A percentile compares a stretch with the other conserved stretches of the same genome.
These are phyloP conservation scores for Quercus gilva DNA, from an alignment of 306 rosid species.

Conservation along the genomic window DNA sequence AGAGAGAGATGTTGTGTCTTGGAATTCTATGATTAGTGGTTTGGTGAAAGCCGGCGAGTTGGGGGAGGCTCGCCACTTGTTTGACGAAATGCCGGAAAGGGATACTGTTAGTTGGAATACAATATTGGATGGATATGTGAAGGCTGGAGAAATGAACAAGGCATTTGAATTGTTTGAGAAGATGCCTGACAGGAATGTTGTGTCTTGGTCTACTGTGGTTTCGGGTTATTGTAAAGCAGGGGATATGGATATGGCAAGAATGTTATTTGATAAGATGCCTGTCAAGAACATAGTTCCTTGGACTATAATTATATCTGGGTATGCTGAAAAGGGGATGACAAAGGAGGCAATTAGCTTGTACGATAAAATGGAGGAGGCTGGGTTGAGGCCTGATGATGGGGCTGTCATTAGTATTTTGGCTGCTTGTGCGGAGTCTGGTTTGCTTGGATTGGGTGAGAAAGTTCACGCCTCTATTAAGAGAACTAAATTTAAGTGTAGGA, in stretches of 20 bases:
- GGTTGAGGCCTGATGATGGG: conserved; percentile 61
- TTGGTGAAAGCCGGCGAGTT: conserved; percentile 43
- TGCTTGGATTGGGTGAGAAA: conserved; percentile 64
- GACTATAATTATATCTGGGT: conserved; percentile 82
- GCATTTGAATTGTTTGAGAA: conserved; percentile 62
- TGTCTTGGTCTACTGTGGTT: conserved; percentile 77
- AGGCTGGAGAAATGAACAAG: conserved; percentile 58
- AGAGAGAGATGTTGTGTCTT: conserved; percentile 56
- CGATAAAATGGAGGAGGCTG: conserved; percentile 60
- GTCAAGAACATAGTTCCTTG: conserved; percentile 63
- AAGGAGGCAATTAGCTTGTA: conserved; percentile 56
- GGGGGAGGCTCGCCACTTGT: conserved; percentile 49
- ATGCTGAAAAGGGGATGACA: conserved; percentile 62
- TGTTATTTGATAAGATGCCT: conserved; percentile 73
- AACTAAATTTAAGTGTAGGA: conserved; percentile 49
- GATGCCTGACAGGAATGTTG: conserved; percentile 71
- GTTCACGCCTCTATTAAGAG: conserved; percentile 53
- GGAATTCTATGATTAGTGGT: conserved; percentile 74
- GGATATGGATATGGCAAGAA: conserved; percentile 73
- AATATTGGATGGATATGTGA: conserved; percentile 62
- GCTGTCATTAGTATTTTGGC: conserved; percentile 55
- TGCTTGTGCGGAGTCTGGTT: conserved; percentile 77
- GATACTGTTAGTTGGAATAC: conserved; percentile 88
- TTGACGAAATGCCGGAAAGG: conserved; percentile 70
- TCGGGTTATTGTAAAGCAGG: conserved; percentile 63